Conservation (phyloP, 2,329 filamentous ascomycete genomes). For the Exserohilum rostratum region DNA sequence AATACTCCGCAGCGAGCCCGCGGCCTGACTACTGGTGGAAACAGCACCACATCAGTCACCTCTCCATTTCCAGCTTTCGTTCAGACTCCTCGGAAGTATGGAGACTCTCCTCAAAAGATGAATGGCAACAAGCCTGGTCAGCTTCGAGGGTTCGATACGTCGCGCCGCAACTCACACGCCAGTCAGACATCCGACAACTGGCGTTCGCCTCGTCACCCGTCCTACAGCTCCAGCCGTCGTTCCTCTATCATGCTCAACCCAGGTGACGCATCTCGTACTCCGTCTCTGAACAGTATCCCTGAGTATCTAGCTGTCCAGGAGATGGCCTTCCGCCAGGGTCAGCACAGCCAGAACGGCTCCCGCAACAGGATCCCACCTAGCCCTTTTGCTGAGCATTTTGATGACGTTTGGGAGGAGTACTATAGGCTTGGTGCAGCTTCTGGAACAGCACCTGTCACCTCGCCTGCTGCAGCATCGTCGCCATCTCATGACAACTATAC, state of each 20-base stretch:
- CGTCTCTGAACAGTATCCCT: slow-evolving; percentile 23
- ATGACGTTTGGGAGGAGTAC: slow-evolving; percentile 26
- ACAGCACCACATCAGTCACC: background rate
- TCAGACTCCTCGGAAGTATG: background rate
- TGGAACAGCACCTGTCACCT: slow-evolving; percentile 8
- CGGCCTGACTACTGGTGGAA: background rate
- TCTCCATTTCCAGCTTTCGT: background rate
- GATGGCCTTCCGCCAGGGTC: slow-evolving; percentile 33
- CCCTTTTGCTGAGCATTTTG: slow-evolving; percentile 23
- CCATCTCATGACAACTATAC: slow-evolving; percentile 21
- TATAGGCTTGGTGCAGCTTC: slow-evolving; percentile 27
- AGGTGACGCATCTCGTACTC: background rate
- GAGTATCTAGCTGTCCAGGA: slow-evolving; percentile 30
- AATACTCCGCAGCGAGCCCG: slow-evolving; percentile 11
- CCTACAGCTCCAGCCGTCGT: slow-evolving; percentile 7
- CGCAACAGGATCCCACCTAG: slow-evolving; percentile 18
- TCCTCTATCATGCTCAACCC: slow-evolving; percentile 5
- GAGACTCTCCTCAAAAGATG: slow-evolving; percentile 11
- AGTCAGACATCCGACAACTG: slow-evolving; percentile 7
- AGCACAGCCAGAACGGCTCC: slow-evolving; percentile 16
- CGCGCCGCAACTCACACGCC: slow-evolving; percentile 7
- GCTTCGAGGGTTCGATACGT: background rate
- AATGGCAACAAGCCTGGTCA: background rate
- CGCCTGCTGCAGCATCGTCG: slow-evolving; percentile 2
- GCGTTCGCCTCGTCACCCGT: slow-evolving; percentile 3